phyloP scores from a whole-genome alignment of 1,284 basidiomycete species.

The Papiliotrema flavescens region DNA sequence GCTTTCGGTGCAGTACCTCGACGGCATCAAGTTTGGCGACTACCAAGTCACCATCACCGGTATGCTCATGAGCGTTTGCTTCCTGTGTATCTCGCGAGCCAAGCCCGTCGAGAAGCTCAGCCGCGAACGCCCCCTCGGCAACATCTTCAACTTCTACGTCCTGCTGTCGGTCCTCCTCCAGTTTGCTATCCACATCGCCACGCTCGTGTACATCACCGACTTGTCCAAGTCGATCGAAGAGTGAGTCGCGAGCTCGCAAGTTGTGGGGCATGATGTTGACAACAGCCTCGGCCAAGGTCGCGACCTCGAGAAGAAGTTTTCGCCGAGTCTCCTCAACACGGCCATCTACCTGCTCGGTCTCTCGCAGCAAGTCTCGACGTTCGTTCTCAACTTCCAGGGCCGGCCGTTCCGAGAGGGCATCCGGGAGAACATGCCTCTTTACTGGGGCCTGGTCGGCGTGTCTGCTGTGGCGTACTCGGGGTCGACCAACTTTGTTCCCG shows the following conservation, averaged over 20 bases:
- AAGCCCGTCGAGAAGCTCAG: slow-evolving; percentile 93
- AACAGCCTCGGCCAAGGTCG: slow-evolving; percentile 64
- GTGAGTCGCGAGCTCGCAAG: slow-evolving; percentile 53
- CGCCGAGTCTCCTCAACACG: slow-evolving; percentile 86
- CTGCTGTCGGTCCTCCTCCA: slow-evolving; percentile 83
- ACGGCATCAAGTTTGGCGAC: slow-evolving; percentile 97
- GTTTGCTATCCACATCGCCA: slow-evolving; percentile 83
- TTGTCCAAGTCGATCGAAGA: slow-evolving; percentile 72
- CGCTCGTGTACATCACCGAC: slow-evolving; percentile 85
- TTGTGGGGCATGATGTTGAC: slow-evolving; percentile 10
- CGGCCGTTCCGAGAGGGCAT: slow-evolving; percentile 96
- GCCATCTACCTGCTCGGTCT: slow-evolving; percentile 90
- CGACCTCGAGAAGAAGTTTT: slow-evolving; percentile 91
- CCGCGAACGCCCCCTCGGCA: slow-evolving; percentile 81
- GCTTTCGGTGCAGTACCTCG: slow-evolving; percentile 89
- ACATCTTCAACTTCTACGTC: slow-evolving; percentile 94
- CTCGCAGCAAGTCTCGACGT: slow-evolving; percentile 93
- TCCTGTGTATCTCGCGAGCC: slow-evolving; percentile 93
- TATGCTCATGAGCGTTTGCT: slow-evolving; percentile 95
- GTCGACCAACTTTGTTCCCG: slow-evolving; percentile 87
- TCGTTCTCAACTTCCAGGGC: slow-evolving; percentile 95
- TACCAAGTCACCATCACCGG: slow-evolving; percentile 90
- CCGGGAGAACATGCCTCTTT: slow-evolving; percentile 85
- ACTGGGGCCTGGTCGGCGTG: slow-evolving; percentile 82
- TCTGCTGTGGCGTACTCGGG: slow-evolving; percentile 87